Percentiles rank a stretch among this genome's conserved stretches.
Evolutionary conservation across 2,329 filamentous ascomycete genomes (phyloP).

Genomic region (Talaromyces pinophilus): DNA sequence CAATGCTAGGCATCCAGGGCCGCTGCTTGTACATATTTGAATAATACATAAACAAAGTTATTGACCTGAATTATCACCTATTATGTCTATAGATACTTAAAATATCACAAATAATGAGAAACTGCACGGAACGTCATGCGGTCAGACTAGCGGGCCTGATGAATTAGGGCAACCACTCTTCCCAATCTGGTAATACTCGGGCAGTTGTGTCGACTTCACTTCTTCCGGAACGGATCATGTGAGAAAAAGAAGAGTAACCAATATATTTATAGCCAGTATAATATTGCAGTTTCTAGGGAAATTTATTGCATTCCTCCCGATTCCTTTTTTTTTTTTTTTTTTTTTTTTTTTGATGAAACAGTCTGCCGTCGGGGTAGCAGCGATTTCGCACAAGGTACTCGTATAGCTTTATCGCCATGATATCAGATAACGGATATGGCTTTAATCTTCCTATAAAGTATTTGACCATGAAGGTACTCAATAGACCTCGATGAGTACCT

Average conservation of each 20-base stretch:
- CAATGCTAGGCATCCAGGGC: neutral
- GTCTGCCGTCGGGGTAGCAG: neutral
- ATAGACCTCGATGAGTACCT: neutral
- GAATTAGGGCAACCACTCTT: neutral
- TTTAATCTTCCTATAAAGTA: neutral
- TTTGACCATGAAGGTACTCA: neutral
- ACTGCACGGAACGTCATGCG: neutral
- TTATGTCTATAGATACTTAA: too few relatives aligned
- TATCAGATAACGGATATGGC: neutral
- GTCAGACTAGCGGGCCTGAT: neutral
- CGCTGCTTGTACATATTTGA: slow-evolving; percentile 4
- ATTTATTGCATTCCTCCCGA: neutral
- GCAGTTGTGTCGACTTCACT: neutral
- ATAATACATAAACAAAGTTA: neutral
- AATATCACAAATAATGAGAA: too few relatives aligned
- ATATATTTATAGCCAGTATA: neutral
- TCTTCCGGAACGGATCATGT: neutral
- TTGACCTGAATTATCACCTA: neutral
- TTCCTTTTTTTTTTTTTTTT: too few relatives aligned
- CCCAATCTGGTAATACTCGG: slow-evolving; percentile 1
- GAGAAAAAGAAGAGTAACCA: neutral
- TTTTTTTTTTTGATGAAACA: neutral
- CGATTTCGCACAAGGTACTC: slow-evolving; percentile 6
- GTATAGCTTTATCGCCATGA: neutral
- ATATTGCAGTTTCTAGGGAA: neutral